Evolutionary conservation across 495 filamentous ascomycete genomes (phyloP), one percentile per base, ranked within the genome.

Genomic region (Aspergillus indologenus): DNA sequence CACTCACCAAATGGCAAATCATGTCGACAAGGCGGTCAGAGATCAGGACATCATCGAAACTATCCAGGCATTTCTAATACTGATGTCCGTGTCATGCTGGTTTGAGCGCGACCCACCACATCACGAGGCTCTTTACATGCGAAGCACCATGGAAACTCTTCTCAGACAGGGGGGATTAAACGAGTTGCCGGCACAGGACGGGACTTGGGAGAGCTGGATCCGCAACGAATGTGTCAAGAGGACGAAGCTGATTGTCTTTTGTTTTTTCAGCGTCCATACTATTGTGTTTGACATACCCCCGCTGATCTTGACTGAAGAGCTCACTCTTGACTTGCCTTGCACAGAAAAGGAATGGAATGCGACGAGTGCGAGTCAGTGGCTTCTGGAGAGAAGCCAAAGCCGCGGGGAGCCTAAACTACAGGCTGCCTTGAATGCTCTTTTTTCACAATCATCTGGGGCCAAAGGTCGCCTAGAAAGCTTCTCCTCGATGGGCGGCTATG

Each of bases 401-500:
- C 57, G 57, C 9, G 61, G 61, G 15, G 71, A 71, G 50, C 71
- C 69, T 0, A 71, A 70, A 24, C 55, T 76, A n/a, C 74, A 75
- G 29, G 66, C 68, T 45, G 74, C 74, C 6, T 52, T 77, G 2
- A 60, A 61, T 7, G 65, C 69, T 0, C 54, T 77, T 0, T 75
- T 75, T 34, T 53, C 52, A 1, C 67, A 63, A 22, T 50, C 50
- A 18, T 61, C 65, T 26, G 57, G 60, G 4, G 56, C 54, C 17
- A 52, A 57, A n/a, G 56, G 45, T n/a, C 52, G 61, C 18, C 53
- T 70, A 18, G 67, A 73, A 42, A 67, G 59, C 14, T 73, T 74
- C 34, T 86, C 86, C 8, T 84, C 85, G 0, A 74, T 89, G 0
- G 86, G 86, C 17, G 85, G 85, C 59, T 88, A 88, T 59, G 79